Conservation (phyloP, 202 grass and related monocot genomes). For the Thinopyrum obtusiflorum region DNA sequence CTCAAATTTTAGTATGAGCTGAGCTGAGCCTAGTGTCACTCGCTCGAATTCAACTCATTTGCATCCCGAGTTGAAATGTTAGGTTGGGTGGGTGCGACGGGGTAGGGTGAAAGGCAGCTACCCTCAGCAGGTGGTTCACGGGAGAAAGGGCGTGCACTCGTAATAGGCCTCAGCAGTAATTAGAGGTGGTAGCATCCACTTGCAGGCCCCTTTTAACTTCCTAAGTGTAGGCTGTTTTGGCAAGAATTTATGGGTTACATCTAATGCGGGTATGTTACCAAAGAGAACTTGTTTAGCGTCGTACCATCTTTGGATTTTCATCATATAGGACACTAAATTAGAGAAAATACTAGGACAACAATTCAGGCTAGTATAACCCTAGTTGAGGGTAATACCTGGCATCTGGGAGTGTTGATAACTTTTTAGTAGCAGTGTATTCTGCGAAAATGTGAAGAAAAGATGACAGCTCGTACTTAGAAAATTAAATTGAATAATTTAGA, state of each 20-base stretch:
- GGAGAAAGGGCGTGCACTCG: not conserved
- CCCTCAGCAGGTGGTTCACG: not conserved
- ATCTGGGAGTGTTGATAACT: not conserved
- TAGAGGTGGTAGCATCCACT: not conserved
- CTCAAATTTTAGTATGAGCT: no score
- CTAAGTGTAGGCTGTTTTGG: not conserved
- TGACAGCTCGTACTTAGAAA: not conserved
- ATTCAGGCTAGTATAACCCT: not conserved
- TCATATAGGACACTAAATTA: not conserved
- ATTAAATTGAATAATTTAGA: not conserved
- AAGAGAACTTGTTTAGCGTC: not conserved
- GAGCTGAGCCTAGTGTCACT: no score
- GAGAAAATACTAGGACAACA: not conserved
- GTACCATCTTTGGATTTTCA: conserved; percentile 5
- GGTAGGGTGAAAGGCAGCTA: not conserved
- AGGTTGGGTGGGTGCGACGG: not conserved
- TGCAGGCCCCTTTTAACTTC: not conserved
- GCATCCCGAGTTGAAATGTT: not conserved
- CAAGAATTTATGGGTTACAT: conserved; percentile 3
- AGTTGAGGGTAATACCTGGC: not conserved
- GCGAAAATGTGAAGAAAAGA: not conserved
- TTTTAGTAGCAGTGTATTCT: not conserved
- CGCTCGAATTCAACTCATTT: no score
- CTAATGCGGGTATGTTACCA: not conserved
- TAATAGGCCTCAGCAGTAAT: not conserved